A percentile compares a stretch with the other conserved stretches of the same genome.
phyloP scores from a whole-genome alignment of 306 rosid genomes.

The Ziziphus jujuba region DNA sequence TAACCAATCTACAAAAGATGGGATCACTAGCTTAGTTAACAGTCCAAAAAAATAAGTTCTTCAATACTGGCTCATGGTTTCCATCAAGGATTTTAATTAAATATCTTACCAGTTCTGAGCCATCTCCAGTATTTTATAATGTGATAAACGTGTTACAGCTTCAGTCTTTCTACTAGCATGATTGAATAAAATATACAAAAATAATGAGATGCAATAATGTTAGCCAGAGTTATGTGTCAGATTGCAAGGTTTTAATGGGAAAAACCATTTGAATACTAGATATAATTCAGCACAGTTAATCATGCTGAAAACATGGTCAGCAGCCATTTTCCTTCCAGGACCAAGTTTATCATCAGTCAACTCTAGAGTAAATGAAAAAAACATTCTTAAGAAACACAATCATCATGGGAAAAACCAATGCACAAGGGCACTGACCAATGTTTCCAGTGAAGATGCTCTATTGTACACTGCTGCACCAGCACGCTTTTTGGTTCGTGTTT shows the following conservation, averaged over 20 bases:
- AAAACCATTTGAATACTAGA: neutral
- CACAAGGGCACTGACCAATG: constrained; percentile 61
- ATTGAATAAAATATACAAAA: no score
- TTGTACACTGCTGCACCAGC: constrained; percentile 86
- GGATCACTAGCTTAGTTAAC: constrained; percentile 25
- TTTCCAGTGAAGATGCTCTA: constrained; percentile 91
- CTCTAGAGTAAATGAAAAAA: constrained; percentile 6
- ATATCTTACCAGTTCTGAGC: neutral
- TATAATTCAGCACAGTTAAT: neutral
- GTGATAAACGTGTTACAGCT: neutral
- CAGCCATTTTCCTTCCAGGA: constrained; percentile 10
- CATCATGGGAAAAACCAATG: constrained; percentile 6
- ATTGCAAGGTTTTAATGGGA: neutral
- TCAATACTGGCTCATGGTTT: neutral
- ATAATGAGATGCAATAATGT: no score
- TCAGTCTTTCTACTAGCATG: neutral
- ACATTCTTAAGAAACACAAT: constrained; percentile 1
- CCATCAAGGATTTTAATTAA: neutral
- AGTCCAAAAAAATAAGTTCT: constrained; percentile 17
- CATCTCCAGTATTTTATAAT: neutral
- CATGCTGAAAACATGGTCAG: neutral
- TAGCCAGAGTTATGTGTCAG: neutral
- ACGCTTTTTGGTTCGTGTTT: constrained; percentile 79
- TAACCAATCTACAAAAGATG: constrained; percentile 63
- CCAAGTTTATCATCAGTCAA: constrained; percentile 21